Evolutionary conservation across 208 protist genomes (phyloP), one percentile per base, ranked within the genome.

Genomic region (Leishmania lainsoni): DNA sequence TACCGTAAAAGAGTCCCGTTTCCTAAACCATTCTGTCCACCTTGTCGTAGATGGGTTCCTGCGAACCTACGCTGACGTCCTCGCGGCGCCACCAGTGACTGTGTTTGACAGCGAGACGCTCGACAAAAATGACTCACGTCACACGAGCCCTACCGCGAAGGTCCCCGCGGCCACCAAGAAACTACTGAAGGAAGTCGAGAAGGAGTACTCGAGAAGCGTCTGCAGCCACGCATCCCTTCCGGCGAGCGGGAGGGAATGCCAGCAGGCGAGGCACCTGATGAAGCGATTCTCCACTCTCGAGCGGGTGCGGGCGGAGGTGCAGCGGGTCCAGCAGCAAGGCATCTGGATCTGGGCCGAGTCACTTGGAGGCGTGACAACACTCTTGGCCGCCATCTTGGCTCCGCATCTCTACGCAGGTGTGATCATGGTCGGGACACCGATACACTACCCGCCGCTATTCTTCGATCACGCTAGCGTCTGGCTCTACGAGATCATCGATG

Each of bases 311-410:
- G 63, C 71, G 14, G 91, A 96, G 81, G 90, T 90, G 69, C 58
- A 68, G 80, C 86, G 88, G 6, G 87, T 91, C 58, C 59, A 74
- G 51, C 71, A 87, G 22, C 29, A 65, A 4, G 93, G 93, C 5
- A 79, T 96, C 48, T 96, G 93, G 92, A 63, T 95, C 0, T 95
- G 91, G 91, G 87, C 87, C 5, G 93, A 95, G 80, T 96, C 93
- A 0, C 75, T 95, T 0, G 93, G 93, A 35, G 91, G 93, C n/a
- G 83, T 88, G 42, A 79, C 94, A 26, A 83, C 78, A 14, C 63
- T 94, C 26, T 77, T 94, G 17, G 91, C 91, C 3, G 83, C 91
- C 3, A 2, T 96, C 16, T 48, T 96, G 54, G 78, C 81, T 22
- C 93, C 93, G 26, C 70, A 93, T 14, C 66, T 95, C 54, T 89